Evolutionary conservation across 1,284 basidiomycete genomes (phyloP).

Genomic region (Entoloma clypeatum): DNA sequence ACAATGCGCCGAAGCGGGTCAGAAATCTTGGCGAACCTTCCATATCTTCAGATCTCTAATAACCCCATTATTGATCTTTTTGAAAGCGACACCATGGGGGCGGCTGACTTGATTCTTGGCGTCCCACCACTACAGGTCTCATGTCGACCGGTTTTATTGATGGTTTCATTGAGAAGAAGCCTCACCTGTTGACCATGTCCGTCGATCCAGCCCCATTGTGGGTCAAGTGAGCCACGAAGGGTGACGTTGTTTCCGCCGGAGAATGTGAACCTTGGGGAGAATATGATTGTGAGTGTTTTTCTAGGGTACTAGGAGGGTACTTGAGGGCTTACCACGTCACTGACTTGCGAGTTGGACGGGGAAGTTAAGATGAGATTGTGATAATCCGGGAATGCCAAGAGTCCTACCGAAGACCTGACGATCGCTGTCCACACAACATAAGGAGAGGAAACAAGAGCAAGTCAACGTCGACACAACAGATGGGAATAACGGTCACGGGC

Average conservation of each 20-base stretch:
- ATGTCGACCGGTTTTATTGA: neutral
- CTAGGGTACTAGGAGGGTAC: neutral
- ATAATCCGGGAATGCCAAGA: neutral
- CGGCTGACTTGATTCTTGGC: constrained; percentile 49
- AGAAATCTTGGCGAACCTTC: constrained; percentile 37
- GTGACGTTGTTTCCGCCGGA: constrained; percentile 55
- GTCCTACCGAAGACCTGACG: constrained; percentile 41
- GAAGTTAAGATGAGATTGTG: too few relatives aligned
- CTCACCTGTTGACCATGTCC: constrained; percentile 53
- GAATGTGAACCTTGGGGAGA: constrained; percentile 44
- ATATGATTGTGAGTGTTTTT: neutral
- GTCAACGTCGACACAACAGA: too few relatives aligned
- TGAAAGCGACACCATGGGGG: constrained; percentile 52
- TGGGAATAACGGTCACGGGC: too few relatives aligned
- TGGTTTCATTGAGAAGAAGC: neutral
- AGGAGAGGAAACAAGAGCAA: too few relatives aligned
- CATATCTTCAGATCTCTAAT: constrained; percentile 57
- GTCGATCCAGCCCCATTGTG: constrained; percentile 57
- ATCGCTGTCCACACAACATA: too few relatives aligned
- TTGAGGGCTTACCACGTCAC: constrained; percentile 40
- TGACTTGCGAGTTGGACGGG: constrained; percentile 22
- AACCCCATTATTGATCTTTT: constrained; percentile 47
- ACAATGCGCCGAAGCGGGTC: neutral
- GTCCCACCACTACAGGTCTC: constrained; percentile 54
- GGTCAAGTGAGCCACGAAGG: constrained; percentile 48